Evolutionary conservation across 2,329 filamentous ascomycete genomes (phyloP).

Genomic region (Knufia fluminis): DNA sequence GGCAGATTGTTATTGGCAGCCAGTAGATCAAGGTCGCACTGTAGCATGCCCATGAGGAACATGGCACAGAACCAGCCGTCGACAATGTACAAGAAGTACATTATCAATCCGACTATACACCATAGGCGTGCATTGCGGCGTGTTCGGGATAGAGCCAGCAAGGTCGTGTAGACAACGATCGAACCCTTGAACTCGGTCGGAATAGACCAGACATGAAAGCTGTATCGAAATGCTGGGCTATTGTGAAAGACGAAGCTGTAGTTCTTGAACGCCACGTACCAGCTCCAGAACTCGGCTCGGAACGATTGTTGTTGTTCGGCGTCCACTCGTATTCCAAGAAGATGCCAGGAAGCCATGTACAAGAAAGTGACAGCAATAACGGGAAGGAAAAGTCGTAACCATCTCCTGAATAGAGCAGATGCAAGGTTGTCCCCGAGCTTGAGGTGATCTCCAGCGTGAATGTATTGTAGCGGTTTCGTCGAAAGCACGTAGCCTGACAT

Average conservation of each 20-base stretch:
- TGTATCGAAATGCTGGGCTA: conserved; percentile 34
- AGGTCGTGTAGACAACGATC: conserved; percentile 19
- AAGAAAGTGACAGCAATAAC: conserved; percentile 32
- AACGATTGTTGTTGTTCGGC: conserved; percentile 15
- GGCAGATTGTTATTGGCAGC: conserved; percentile 45
- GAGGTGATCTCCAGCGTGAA: conserved; percentile 35
- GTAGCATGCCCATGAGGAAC: conserved; percentile 53
- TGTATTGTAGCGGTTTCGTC: conserved; percentile 32
- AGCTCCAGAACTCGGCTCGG: conserved; percentile 15
- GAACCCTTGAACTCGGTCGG: conserved; percentile 38
- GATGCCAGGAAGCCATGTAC: conserved; percentile 42
- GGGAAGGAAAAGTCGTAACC: conserved; percentile 35
- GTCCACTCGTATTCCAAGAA: conserved; percentile 38
- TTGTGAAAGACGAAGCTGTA: conserved; percentile 59
- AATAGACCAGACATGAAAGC: conserved; percentile 39
- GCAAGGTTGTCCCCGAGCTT: conserved; percentile 41
- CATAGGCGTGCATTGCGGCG: conserved; percentile 47
- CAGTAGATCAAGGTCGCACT: conserved; percentile 53
- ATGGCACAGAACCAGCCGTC: conserved; percentile 56
- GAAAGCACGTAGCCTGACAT: conserved; percentile 41
- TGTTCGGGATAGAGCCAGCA: conserved; percentile 48
- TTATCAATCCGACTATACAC: conserved; percentile 45
- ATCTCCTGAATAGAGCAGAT: conserved; percentile 36
- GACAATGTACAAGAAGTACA: conserved; percentile 59
- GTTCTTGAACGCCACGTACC: conserved; percentile 23